Evolutionary conservation across 768 basidiomycete species (phyloP).

Genomic region (Termitomyces sp.): DNA sequence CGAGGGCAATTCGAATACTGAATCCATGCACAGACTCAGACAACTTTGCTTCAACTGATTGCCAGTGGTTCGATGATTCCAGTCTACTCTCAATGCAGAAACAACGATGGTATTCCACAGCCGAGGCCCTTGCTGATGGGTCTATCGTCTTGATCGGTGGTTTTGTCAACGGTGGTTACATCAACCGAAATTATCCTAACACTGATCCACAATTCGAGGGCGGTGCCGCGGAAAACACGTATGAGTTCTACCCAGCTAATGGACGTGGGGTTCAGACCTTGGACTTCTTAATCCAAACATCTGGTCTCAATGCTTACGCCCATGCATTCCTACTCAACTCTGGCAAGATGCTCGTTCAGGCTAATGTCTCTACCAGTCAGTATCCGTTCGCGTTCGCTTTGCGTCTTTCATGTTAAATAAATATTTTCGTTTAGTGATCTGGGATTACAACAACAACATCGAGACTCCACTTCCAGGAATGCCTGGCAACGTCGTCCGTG

Average conservation of each 20-base stretch:
- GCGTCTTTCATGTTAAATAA: neutral
- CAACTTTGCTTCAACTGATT: slow-evolving; percentile 42
- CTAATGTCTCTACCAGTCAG: slow-evolving; percentile 73
- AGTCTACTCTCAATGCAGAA: slow-evolving; percentile 59
- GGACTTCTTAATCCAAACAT: slow-evolving; percentile 66
- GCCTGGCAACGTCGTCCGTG: slow-evolving; percentile 69
- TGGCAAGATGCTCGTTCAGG: slow-evolving; percentile 77
- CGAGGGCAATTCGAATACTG: slow-evolving; percentile 76
- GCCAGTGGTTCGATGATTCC: slow-evolving; percentile 72
- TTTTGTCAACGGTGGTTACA: slow-evolving; percentile 71
- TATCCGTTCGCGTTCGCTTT: slow-evolving; percentile 9
- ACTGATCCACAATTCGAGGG: slow-evolving; percentile 57
- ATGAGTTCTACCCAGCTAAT: slow-evolving; percentile 75
- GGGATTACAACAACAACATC: slow-evolving; percentile 49
- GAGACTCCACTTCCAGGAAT: slow-evolving; percentile 67
- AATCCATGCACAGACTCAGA: slow-evolving; percentile 59
- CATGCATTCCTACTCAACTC: slow-evolving; percentile 72
- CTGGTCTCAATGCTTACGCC: slow-evolving; percentile 74
- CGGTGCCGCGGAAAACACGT: slow-evolving; percentile 77
- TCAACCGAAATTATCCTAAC: slow-evolving; percentile 76
- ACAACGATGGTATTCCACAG: slow-evolving; percentile 74
- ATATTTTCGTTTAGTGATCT: slow-evolving; percentile 24
- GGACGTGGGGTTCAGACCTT: slow-evolving; percentile 44
- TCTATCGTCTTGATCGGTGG: slow-evolving; percentile 77
- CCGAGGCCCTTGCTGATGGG: slow-evolving; percentile 73